Percentiles rank a stretch among this genome's conserved stretches.
phyloP scores from a whole-genome alignment of 352 stramenopile species.

The Pythium monospermum region DNA sequence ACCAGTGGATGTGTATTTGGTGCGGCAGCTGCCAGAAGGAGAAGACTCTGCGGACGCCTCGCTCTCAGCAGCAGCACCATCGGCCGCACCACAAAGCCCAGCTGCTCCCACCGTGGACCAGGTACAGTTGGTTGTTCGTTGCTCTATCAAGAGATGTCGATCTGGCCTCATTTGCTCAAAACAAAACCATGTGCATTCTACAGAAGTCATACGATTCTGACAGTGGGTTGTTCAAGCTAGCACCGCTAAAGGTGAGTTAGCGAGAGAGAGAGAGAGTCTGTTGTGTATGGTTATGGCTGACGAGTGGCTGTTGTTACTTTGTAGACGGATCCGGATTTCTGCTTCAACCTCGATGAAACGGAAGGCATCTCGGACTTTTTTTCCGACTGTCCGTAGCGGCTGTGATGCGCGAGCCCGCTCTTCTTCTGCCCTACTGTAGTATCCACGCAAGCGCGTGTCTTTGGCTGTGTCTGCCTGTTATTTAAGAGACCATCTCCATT shows the following conservation, averaged over 20 bases:
- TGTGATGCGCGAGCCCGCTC: neutral
- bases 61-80: conserved; percentile 6
- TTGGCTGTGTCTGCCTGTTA: conserved; percentile 5
- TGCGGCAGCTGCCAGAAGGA: conserved; percentile 52
- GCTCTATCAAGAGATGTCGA: neutral
- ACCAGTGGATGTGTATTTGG: conserved; percentile 89
- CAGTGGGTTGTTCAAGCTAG: conserved; percentile 79
- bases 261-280: neutral
- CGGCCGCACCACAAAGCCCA: conserved; percentile 25
- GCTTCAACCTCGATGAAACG: conserved; percentile 84
- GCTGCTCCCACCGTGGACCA: conserved; percentile 50
- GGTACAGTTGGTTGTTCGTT: conserved; percentile 19
- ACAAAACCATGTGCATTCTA: neutral
- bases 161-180: too few species aligned
- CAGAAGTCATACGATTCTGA: conserved; percentile 83
- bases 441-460: conserved; percentile 10
- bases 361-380: conserved; percentile 89
- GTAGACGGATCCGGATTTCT: conserved; percentile 84
- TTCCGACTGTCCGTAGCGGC: conserved; percentile 55
- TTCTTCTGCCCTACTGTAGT: conserved; percentile 1
- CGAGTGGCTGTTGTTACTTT: neutral
- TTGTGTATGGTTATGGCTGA: neutral
- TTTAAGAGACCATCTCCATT: conserved; percentile 18
- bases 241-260: conserved; percentile 66
- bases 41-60: conserved; percentile 18